These are phyloP conservation scores for Cinnamomum micranthum DNA, from an alignment of 164 flowering plant species.

Conservation along the genomic window DNA sequence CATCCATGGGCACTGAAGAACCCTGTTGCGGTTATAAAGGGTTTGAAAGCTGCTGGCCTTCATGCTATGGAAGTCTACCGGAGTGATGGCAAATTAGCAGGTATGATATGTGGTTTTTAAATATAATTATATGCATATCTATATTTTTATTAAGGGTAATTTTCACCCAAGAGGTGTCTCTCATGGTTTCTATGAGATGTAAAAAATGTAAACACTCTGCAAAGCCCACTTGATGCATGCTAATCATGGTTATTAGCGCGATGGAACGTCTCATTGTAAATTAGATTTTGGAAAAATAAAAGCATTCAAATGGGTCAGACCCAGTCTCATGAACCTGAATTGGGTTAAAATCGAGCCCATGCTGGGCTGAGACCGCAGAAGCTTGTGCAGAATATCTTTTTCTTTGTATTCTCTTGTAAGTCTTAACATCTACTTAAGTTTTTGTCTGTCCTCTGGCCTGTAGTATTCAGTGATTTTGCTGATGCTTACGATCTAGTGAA, in stretches of 20 bases:
- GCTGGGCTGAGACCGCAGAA: background rate
- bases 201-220: too few species aligned
- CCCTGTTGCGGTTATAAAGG: slow-evolving; percentile 53
- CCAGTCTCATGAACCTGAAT: background rate
- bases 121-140: too few species aligned
- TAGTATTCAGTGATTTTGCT: slow-evolving; percentile 72
- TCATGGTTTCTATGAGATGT: too few species aligned
- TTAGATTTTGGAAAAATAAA: too few species aligned
- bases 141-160: too few species aligned
- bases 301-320: background rate
- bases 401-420: background rate
- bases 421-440: background rate
- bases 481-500: slow-evolving; percentile 68
- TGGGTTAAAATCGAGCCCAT: background rate
- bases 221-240: too few species aligned
- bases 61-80: slow-evolving; percentile 89
- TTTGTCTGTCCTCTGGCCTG: slow-evolving; percentile 1
- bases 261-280: too few species aligned
- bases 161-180: too few species aligned
- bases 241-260: too few species aligned
- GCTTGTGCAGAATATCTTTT: background rate
- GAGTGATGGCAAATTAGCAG: slow-evolving; percentile 83
- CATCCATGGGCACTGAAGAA: slow-evolving; percentile 95
- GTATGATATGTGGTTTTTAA: slow-evolving; percentile 24
- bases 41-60: slow-evolving; percentile 78